Evolutionary conservation across 345 rosid species (phyloP), one percentile per base, ranked within the genome.

Genomic region (Camelina sativa): DNA sequence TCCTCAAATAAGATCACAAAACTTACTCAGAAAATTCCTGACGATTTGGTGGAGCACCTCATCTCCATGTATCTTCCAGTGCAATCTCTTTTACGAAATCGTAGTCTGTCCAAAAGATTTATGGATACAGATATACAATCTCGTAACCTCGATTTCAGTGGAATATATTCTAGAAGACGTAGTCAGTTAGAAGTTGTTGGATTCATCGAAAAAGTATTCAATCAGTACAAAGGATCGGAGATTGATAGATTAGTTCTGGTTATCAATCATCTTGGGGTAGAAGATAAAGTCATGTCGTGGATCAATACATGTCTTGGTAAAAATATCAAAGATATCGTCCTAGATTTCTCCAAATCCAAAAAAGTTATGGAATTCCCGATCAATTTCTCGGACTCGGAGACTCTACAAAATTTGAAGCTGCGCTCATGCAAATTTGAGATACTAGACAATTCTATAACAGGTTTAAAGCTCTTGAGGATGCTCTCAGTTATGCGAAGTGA

Each of bases 341-440:
- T 75, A 41, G 62, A 75, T 68, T 67, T 75, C 25, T 67, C 68
- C 1, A 75, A 51, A 67, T 51, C 62, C 2, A 51, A 40, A 3
- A 52, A 51, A 19, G 28, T 41, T 4, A 4, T 52, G 1, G n/a
- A 40, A 13, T 19, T 60, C 12, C 2, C 19, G 0, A 3, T 68
- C 2, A 62, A 75, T n/a, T 60, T 75, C 8, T 67, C 38, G 2
- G 46, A 62, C 7, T 8, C 60, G 11, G 2, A 67, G 4, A 67
- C 55, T 0, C n/a, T 75, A 8, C 19, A 23, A 3, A n/a, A 15
- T 7, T 65, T 75, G 62, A 67, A 52, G 30, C 32, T 75, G 2
- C 2, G 4, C 5, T 75, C 38, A 47, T 68, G 69, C n/a, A 60
- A 52, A 0, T 75, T 75, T 8, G 2, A 28, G 1, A 51, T 75